These are phyloP conservation scores for Silene vulgaris DNA, from an alignment of 179 eudicot species.

Conservation along the genomic window DNA sequence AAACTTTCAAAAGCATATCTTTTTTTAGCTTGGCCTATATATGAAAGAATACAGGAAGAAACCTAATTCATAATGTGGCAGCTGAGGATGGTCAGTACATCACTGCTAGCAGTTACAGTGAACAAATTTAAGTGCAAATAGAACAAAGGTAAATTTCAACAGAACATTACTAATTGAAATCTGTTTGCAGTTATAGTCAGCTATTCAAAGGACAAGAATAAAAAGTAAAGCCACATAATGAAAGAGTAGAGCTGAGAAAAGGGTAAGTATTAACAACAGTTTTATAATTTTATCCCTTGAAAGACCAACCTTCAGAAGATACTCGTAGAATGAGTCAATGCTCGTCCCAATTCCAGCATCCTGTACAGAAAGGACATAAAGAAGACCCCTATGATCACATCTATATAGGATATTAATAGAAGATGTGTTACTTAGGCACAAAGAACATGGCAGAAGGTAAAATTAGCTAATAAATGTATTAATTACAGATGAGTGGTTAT, in stretches of 20 bases:
- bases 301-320: constrained; percentile 81
- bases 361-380: constrained; percentile 38
- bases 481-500: neutral
- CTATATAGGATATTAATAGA: neutral
- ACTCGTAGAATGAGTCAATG: constrained; percentile 96
- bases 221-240: neutral
- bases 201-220: neutral
- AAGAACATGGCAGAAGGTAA: neutral
- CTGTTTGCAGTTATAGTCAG: neutral
- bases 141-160: neutral
- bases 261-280: neutral
- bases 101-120: constrained; percentile 1
- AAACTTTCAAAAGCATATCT: neutral
- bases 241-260: constrained; percentile 8
- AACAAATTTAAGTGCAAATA: too few species aligned
- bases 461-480: neutral
- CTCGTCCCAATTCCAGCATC: constrained; percentile 99
- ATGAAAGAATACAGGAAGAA: neutral
- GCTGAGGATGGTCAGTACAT: neutral
- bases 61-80: neutral
- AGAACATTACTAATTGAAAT: constrained; percentile 1
- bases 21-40: neutral
- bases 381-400: constrained; percentile 8
- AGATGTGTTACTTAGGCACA: neutral
- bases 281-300: constrained; percentile 22